Evolutionary conservation across 2,329 filamentous ascomycete genomes (phyloP), one percentile per base, ranked within the genome.

Genomic region (Verticillium nonalfalfae): DNA sequence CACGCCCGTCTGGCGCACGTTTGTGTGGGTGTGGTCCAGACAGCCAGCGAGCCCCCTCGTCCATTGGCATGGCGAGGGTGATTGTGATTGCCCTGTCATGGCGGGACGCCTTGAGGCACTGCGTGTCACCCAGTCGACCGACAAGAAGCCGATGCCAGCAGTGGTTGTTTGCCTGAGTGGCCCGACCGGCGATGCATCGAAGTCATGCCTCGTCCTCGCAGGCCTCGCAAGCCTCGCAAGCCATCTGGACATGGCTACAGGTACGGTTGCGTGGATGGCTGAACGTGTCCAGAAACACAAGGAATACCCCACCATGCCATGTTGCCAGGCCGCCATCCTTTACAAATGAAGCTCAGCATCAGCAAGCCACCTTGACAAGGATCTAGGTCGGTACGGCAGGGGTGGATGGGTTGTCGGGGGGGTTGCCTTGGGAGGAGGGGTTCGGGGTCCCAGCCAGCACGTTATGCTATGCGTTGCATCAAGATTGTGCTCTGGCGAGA

Each of bases 241-340:
- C 36, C 36, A 38, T 38, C 36, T 31, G 26, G 26, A 31, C 26
- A 38, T 38, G 36, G 36, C 36, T 38, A 38, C 36, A 14, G 36
- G 4, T 3, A n/a, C 45, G 45, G 45, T 52, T 52, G 45, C 18
- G 40, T 50, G 40, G 40, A 50, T 50, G 40, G 39, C 39, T 45
- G 39, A 18, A 45, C n/a, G 39, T 21, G 45, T 52, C 45, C 18
- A 52, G 18, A 21, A 52, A 21, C 40, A 60, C 60, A 62, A 60
- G 62, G 59, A 60, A 38, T 62, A 65, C 63, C 64, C 66, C 64
- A 67, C 64, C 40, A 65, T 67, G 59, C 63, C 62, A 64, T 31
- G 26, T 31, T 31, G 26, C 60, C 63, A 60, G 57, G 62, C 57
- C 11, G 5, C 39, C 39, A 15, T 38, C 10, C 39, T n/a, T n/a